phyloP scores from a whole-genome alignment of 2,329 filamentous ascomycete species.

The Fusarium sp. region DNA sequence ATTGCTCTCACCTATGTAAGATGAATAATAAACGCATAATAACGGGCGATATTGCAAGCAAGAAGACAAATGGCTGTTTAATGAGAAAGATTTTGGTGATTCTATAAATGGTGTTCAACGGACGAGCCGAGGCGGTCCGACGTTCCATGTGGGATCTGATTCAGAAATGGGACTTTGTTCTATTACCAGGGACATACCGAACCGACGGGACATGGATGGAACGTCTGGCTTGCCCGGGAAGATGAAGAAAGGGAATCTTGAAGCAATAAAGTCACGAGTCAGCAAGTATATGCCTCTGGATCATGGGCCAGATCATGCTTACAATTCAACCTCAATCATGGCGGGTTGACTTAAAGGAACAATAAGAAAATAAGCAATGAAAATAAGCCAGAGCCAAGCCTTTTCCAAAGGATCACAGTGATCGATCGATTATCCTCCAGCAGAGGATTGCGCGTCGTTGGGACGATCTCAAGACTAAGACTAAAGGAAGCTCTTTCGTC shows the following conservation, averaged over 20 bases:
- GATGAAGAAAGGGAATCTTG: not conserved
- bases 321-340: not conserved
- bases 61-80: not conserved
- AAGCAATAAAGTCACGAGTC: not conserved
- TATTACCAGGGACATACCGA: not conserved
- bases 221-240: not conserved
- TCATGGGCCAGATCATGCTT: not conserved
- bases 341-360: not conserved
- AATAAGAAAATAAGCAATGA: not conserved
- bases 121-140: slow-evolving; percentile 25
- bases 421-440: slow-evolving; percentile 2
- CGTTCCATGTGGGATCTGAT: slow-evolving; percentile 6
- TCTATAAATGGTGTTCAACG: slow-evolving; percentile 16
- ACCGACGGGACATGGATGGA: not conserved
- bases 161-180: not conserved
- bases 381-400: not conserved
- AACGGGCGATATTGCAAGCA: not conserved
- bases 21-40: slow-evolving; percentile 13
- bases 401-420: not conserved
- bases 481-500: not conserved
- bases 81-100: slow-evolving; percentile 2
- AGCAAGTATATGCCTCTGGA: not conserved
- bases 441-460: slow-evolving; percentile 2
- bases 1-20: slow-evolving; percentile 10
- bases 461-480: slow-evolving; percentile 4